Evolutionary conservation across 192 early-diverging fungal genomes (phyloP), one percentile per base, ranked within the genome.

Genomic region (Rhizophagus clarus): DNA sequence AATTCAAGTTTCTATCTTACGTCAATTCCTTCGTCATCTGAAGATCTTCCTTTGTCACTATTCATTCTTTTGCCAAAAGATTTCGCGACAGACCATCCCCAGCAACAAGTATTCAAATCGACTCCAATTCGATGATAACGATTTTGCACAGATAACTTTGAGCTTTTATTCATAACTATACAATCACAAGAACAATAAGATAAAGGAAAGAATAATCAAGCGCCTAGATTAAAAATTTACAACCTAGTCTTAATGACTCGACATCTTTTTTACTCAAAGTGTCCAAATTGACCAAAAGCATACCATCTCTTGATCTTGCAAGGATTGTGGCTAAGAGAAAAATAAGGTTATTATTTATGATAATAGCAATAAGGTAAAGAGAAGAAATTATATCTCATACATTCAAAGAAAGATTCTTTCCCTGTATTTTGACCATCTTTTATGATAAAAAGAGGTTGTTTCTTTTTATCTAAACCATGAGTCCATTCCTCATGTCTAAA

Each of bases 41-140:
- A 12, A 11, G 51, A 32, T 56, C 49, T 3, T 28, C 3, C 0
- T 28, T 63, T 32, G 20, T 45, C 12, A 45, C 42, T 45, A 12
- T 45, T 45, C 42, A 29, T 75, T 34, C 15, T n/a, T 15, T 76
- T 76, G 5, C 9, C 12, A 8, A 20, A 62, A 62, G 74, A 10
- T n/a, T 40, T 76, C 12, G 74, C 15, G 12, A 63, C 61, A 28
- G 74, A 76, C 74, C 60, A 76, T 62, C 31, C 74, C 74, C 74
- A 76, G 42, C 56, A 63, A 40, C 61, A 63, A 34, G 74, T 63
- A 62, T 76, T 42, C 31, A 62, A 34, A 37, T 62, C 5, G 3
- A 76, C 26, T 28, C 17, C 32, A 37, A 75, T 34, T 34, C 61
- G 37, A 61, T 75, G 51, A 34, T 61, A 24, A 24, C 34, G 74